Percentiles rank a stretch among this genome's conserved stretches.
These are phyloP conservation scores for Neonectria magnoliae DNA, from an alignment of 2,329 filamentous ascomycete species.

Conservation along the genomic window DNA sequence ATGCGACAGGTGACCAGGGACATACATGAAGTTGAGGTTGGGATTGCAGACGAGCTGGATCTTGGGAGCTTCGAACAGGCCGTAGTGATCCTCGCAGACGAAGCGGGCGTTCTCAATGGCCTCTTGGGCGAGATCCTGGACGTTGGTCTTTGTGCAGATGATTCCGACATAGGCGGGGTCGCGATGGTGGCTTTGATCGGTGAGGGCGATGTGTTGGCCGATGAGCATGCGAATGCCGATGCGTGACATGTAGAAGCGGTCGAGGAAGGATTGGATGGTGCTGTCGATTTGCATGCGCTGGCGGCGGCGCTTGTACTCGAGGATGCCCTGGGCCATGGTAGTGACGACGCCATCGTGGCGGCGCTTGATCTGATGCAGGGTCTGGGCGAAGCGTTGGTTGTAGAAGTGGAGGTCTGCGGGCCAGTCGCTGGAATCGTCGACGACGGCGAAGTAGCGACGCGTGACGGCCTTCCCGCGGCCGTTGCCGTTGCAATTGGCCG, in stretches of 20 bases:
- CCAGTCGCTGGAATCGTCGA: slow-evolving; percentile 90
- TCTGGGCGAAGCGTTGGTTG: slow-evolving; percentile 89
- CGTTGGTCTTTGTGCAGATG: slow-evolving; percentile 98
- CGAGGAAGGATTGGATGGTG: slow-evolving; percentile 96
- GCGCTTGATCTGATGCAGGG: slow-evolving; percentile 92
- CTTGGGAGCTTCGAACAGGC: slow-evolving; percentile 94
- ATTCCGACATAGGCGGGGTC: slow-evolving; percentile 97
- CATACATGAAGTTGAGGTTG: slow-evolving; percentile 98
- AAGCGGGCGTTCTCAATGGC: slow-evolving; percentile 99
- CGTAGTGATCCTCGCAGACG: slow-evolving; percentile 98
- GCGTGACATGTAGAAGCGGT: slow-evolving; percentile 99
- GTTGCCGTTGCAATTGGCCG: slow-evolving; percentile 57
- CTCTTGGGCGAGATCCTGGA: slow-evolving; percentile 92
- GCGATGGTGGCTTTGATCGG: slow-evolving; percentile 87
- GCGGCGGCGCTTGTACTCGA: slow-evolving; percentile 96
- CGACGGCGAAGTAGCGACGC: slow-evolving; percentile 84
- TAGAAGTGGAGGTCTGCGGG: slow-evolving; percentile 94
- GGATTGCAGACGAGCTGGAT: slow-evolving; percentile 96
- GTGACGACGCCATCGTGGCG: slow-evolving; percentile 97
- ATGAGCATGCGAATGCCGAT: slow-evolving; percentile 99
- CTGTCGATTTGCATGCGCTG: slow-evolving; percentile 99
- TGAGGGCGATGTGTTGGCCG: slow-evolving; percentile 96
- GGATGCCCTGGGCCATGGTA: slow-evolving; percentile 95
- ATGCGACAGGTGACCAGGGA: slow-evolving; percentile 97
- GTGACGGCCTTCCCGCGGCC: slow-evolving; percentile 59